Conservation (phyloP, 768 basidiomycete genomes). For the Leccinum disarticulatum region DNA sequence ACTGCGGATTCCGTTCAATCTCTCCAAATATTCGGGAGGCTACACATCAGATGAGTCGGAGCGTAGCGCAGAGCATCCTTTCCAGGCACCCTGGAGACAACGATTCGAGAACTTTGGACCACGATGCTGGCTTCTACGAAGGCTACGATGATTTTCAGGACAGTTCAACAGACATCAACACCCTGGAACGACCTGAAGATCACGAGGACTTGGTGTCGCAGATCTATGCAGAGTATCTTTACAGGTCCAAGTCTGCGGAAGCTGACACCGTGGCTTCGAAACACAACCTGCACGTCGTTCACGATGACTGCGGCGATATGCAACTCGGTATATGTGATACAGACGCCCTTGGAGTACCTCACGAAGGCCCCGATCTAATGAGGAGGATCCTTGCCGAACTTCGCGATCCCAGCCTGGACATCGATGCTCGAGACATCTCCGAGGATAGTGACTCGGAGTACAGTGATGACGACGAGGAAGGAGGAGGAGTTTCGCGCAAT, state of each 20-base stretch:
- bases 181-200: background rate
- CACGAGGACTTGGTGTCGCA: background rate
- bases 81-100: background rate
- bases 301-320: background rate
- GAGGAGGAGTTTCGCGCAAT: background rate
- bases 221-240: too few relatives aligned
- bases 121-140: background rate
- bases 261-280: background rate
- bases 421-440: background rate
- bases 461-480: background rate
- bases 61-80: background rate
- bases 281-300: background rate
- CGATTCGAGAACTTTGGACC: background rate
- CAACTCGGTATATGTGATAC: background rate
- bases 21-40: background rate
- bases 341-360: background rate
- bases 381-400: constrained; percentile 17
- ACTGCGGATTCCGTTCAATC: background rate
- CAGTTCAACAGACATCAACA: background rate
- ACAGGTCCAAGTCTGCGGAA: too few relatives aligned
- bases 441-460: constrained; percentile 12
- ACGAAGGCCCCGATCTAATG: constrained; percentile 12
- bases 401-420: constrained; percentile 15
- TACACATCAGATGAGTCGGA: background rate
- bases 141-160: background rate